Evolutionary conservation across 2,329 filamentous ascomycete genomes (phyloP).

Genomic region (Daldinia sp.): DNA sequence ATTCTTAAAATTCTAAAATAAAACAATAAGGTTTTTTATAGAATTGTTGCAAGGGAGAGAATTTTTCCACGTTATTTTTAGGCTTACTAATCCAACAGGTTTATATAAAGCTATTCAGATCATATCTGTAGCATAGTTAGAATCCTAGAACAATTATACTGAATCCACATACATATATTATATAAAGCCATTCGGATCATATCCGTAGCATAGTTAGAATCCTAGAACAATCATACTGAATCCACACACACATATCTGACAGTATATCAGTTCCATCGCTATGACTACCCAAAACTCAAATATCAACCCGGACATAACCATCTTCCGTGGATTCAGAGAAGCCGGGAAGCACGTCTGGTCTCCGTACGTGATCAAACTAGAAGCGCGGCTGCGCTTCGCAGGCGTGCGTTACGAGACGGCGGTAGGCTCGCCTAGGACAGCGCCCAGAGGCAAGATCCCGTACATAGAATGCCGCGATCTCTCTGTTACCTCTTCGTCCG

Average conservation of each 20-base stretch:
- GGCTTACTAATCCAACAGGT: too few relatives aligned
- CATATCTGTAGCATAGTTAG: too few relatives aligned
- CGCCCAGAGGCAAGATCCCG: constrained; percentile 67
- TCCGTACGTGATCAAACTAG: constrained; percentile 69
- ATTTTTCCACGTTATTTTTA: too few relatives aligned
- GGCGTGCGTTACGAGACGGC: constrained; percentile 56
- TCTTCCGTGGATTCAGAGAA: constrained; percentile 60
- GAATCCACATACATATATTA: too few relatives aligned
- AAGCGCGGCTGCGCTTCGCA: constrained; percentile 66
- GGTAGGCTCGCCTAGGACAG: constrained; percentile 54
- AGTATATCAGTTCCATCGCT: neutral
- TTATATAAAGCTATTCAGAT: too few relatives aligned
- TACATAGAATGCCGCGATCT: constrained; percentile 55
- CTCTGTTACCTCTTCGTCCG: neutral
- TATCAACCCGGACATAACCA: constrained; percentile 44
- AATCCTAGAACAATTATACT: too few relatives aligned
- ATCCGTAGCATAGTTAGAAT: too few relatives aligned
- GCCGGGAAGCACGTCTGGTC: constrained; percentile 61
- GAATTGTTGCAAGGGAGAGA: too few relatives aligned
- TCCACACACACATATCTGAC: neutral
- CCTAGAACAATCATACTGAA: too few relatives aligned
- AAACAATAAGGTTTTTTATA: too few relatives aligned
- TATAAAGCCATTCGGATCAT: too few relatives aligned
- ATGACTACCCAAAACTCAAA: constrained; percentile 10
- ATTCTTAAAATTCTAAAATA: too few relatives aligned